phyloP scores from a whole-genome alignment of 768 basidiomycete species.

The Pleurotus giganteus region DNA sequence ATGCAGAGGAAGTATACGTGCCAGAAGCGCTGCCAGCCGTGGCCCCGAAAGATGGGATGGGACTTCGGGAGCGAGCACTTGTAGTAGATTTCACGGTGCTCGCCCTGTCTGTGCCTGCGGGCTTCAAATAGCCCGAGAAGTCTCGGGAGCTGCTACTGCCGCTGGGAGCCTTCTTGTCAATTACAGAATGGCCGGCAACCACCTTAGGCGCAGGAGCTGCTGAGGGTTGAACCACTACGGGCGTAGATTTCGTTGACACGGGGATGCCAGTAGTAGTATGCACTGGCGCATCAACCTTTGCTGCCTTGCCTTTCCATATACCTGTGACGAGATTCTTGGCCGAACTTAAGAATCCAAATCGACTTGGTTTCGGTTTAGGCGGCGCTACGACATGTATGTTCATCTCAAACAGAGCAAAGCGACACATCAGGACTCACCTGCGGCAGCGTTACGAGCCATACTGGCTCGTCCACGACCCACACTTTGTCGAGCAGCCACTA shows the following conservation, averaged over 20 bases:
- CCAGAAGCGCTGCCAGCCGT: conserved; percentile 12
- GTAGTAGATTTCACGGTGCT: conserved; percentile 5
- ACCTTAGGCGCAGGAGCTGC: neutral
- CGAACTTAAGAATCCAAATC: conserved; percentile 69
- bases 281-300: conserved; percentile 16
- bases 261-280: neutral
- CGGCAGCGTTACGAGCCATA: conserved; percentile 26
- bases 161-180: neutral
- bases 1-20: conserved; percentile 3
- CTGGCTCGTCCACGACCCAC: conserved; percentile 35
- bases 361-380: conserved; percentile 46
- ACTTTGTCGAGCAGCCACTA: conserved; percentile 42
- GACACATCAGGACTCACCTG: conserved; percentile 18
- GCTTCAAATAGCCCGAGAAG: conserved; percentile 8
- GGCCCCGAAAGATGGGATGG: conserved; percentile 19
- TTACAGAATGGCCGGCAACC: neutral
- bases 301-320: conserved; percentile 63
- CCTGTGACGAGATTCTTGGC: conserved; percentile 71
- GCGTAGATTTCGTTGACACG: neutral
- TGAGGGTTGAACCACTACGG: neutral
- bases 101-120: conserved; percentile 2
- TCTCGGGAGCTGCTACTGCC: neutral
- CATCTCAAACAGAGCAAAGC: conserved; percentile 8
- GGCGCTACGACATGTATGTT: conserved; percentile 24
- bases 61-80: conserved; percentile 15